These are phyloP conservation scores for Phtheirospermum japonicum DNA, from an alignment of 257 asterid species.

Conservation along the genomic window DNA sequence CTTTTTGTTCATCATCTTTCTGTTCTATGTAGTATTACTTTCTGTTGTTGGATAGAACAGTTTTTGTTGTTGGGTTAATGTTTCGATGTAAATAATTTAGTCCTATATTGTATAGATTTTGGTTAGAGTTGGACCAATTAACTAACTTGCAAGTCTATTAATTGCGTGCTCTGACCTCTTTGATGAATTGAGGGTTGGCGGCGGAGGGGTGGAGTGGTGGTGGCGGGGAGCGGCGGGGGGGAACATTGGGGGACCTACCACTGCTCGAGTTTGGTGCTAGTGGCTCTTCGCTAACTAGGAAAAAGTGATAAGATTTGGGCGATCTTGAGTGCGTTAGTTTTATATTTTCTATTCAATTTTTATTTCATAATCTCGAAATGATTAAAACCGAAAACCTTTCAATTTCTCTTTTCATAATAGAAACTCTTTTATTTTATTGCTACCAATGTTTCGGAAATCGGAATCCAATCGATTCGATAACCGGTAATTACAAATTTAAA, in stretches of 20 bases:
- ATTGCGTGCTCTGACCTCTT: neutral
- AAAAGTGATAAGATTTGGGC: no score
- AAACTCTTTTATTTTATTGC: no score
- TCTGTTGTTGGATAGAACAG: slow-evolving; percentile 25
- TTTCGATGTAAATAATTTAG: slow-evolving; percentile 19
- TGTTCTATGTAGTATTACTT: neutral
- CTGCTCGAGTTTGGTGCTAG: slow-evolving; percentile 26
- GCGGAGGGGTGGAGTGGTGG: slow-evolving; percentile 21
- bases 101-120: neutral
- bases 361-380: no score
- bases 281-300: slow-evolving; percentile 20
- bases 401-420: no score
- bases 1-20: neutral
- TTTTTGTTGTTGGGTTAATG: slow-evolving; percentile 20
- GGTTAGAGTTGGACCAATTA: neutral
- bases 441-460: no score
- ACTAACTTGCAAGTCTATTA: slow-evolving; percentile 3
- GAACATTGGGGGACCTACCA: slow-evolving; percentile 18
- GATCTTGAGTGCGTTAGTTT: no score
- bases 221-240: slow-evolving; percentile 5
- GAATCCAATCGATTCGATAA: no score
- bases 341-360: no score
- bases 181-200: slow-evolving; percentile 10
- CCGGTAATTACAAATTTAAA: no score
- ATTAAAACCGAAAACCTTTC: no score